Evolutionary conservation across 192 early-diverging fungal genomes (phyloP), one percentile per base, ranked within the genome.

Genomic region (Linnemannia hyalina): DNA sequence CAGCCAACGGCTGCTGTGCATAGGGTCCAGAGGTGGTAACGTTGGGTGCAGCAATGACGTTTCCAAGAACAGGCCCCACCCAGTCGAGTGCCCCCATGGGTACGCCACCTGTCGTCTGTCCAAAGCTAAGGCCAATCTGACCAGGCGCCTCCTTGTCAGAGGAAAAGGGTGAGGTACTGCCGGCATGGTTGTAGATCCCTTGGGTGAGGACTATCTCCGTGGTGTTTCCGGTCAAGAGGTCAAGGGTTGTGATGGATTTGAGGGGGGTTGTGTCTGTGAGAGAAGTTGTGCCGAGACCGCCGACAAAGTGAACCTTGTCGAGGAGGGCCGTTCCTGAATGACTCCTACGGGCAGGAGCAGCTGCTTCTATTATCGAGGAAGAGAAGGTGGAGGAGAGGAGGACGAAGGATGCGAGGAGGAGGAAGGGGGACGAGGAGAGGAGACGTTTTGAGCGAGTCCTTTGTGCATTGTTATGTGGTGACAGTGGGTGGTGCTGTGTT

Each of bases 261-360:
- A 76, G 18, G 5, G 60, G 15, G 0, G 41, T 16, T 11, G 4
- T 74, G 22, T 80, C 78, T 1, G 5, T 74, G 1, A 23, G 0
- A 22, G 63, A 20, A 42, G 69, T 73, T 42, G 75, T 57, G 47
- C 65, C 60, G 7, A 78, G 41, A 4, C 84, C 84, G 29, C 84
- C 79, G 16, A 86, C 73, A 80, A 81, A 81, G 79, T 86, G 60
- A 38, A 86, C 36, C 29, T 70, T 75, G 72, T 77, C 47, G 9
- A 77, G 22, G 72, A 86, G n/a, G n/a, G 81, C 41, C 0, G 84
- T 86, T 42, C 55, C 80, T 29, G 70, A 70, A 23, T 86, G 84
- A 4, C 75, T 63, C 23, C 71, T 55, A n/a, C 84, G n/a, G 11
- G 75, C 40, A 13, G 40, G 42, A 3, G 83, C 49, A 1, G 72